Evolutionary conservation across 306 rosid species (phyloP).

Genomic region (Rubus parviflorus): DNA sequence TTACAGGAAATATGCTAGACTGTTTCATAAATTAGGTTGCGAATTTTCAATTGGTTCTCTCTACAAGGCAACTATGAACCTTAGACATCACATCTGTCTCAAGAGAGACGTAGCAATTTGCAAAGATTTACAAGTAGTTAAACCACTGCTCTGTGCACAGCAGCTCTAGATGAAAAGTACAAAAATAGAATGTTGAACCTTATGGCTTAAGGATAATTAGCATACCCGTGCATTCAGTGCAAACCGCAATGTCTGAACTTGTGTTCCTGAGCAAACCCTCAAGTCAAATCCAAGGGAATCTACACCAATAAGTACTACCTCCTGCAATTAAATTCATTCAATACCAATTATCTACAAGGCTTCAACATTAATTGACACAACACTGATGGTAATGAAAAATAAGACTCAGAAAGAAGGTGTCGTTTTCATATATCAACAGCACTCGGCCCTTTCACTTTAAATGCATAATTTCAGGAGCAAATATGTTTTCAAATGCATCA

Average conservation of each 20-base stretch:
- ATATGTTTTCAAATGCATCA: not conserved
- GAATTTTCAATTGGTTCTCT: not conserved
- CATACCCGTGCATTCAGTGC: conserved; percentile 68
- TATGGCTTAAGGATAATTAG: conserved; percentile 11
- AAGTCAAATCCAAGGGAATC: conserved; percentile 92
- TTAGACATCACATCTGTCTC: not conserved
- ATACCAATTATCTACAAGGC: not conserved
- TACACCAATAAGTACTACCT: conserved; percentile 67
- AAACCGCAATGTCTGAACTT: conserved; percentile 85
- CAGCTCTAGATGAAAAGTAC: not conserved
- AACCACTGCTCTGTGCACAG: no score
- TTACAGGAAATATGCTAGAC: not conserved
- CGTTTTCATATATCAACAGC: not conserved
- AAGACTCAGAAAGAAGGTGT: not conserved
- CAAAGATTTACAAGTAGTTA: not conserved
- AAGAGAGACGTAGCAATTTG: not conserved
- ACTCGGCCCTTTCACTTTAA: not conserved
- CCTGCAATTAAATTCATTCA: conserved; percentile 52
- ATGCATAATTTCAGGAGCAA: not conserved
- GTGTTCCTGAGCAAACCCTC: conserved; percentile 90
- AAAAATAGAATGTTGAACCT: not conserved
- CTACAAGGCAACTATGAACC: not conserved
- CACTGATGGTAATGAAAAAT: not conserved
- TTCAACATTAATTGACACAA: not conserved
- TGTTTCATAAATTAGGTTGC: not conserved